These are phyloP conservation scores for Cucumis sativus DNA, from an alignment of 306 rosid genomes.

Conservation along the genomic window Cucumber_9930_V3 NC_026655.2:25554501-25555000, in stretches of 20 bases:
- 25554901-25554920: conserved; percentile 2
- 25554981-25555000: background rate
- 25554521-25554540: too few relatives aligned
- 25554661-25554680: too few relatives aligned
- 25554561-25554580: too few relatives aligned
- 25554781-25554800: background rate
- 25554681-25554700: background rate
- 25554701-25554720: background rate
- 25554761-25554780: background rate
- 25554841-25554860: conserved; percentile 12
- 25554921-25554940: background rate
- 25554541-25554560: too few relatives aligned
- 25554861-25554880: conserved; percentile 5
- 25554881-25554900: conserved; percentile 5
- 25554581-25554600: too few relatives aligned
- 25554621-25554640: too few relatives aligned
- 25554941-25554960: background rate
- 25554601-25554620: too few relatives aligned
- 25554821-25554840: background rate
- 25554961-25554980: background rate
- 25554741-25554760: background rate
- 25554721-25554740: background rate
- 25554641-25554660: too few relatives aligned
- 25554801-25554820: conserved; percentile 9
- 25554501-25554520: too few relatives aligned